phyloP scores from a whole-genome alignment of 345 rosid genomes.

The Gossypium rotundifolium region DNA sequence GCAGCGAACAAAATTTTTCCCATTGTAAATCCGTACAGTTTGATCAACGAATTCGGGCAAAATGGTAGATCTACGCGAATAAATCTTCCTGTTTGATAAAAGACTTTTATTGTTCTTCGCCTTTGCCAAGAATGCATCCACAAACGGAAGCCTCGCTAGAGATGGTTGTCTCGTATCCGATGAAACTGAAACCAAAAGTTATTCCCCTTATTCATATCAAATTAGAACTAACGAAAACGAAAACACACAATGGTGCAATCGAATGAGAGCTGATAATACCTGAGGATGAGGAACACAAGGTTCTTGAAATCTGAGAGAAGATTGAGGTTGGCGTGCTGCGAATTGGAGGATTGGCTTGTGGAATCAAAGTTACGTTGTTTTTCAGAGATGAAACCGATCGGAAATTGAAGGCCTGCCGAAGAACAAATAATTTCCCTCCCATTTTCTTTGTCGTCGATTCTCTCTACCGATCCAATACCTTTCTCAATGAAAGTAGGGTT shows the following conservation, averaged over 20 bases:
- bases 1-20: constrained; percentile 35
- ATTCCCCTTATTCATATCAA: neutral
- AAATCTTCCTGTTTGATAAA: constrained; percentile 33
- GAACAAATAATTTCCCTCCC: constrained; percentile 1
- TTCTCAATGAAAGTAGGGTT: neutral
- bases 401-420: neutral
- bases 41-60: constrained; percentile 39
- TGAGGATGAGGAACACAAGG: constrained; percentile 5
- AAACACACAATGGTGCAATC: neutral
- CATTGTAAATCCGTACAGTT: constrained; percentile 39
- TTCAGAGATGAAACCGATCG: neutral
- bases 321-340: neutral
- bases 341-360: neutral
- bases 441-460: constrained; percentile 1
- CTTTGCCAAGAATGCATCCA: constrained; percentile 34
- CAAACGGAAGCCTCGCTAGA: constrained; percentile 21
- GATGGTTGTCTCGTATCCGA: constrained; percentile 4
- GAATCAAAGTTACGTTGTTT: neutral
- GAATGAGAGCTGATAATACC: neutral
- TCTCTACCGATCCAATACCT: too few relatives aligned
- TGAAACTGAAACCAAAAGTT: neutral
- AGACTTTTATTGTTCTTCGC: constrained; percentile 19
- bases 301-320: constrained; percentile 1
- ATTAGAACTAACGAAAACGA: neutral
- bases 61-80: constrained; percentile 30